A percentile compares a stretch with the other conserved stretches of the same genome.
Evolutionary conservation across 106 monocot species (phyloP).

Genomic region (Xerophyta viscosa): DNA sequence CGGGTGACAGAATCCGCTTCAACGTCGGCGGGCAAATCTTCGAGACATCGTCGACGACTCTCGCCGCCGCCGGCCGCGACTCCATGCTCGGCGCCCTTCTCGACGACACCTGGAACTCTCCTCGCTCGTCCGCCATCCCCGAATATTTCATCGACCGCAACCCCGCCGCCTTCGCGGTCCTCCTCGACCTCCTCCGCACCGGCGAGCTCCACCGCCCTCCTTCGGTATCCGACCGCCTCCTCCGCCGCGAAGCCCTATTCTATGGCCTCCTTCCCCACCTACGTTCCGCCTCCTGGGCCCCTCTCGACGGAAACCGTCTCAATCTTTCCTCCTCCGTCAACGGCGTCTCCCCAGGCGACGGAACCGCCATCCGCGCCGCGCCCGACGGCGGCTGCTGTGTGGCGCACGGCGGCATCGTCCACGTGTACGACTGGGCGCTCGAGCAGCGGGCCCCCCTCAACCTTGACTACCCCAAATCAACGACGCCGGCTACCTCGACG

Average conservation of each 20-base stretch:
- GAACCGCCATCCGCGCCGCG: constrained; percentile 67
- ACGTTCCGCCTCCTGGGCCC: constrained; percentile 60
- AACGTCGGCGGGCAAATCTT: constrained; percentile 83
- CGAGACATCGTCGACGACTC: constrained; percentile 80
- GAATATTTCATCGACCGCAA: constrained; percentile 91
- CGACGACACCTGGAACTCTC: constrained; percentile 44
- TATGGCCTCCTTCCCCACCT: constrained; percentile 77
- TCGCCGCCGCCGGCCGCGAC: constrained; percentile 58
- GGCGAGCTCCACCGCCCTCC: constrained; percentile 64
- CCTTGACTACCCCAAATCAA: constrained; percentile 78
- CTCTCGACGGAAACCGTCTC: constrained; percentile 66
- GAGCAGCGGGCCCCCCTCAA: constrained; percentile 50
- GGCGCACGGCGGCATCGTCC: constrained; percentile 74
- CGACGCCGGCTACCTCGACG: constrained; percentile 61
- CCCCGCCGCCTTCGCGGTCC: constrained; percentile 62
- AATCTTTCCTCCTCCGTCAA: constrained; percentile 31
- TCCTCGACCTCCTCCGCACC: constrained; percentile 85
- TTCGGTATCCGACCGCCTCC: constrained; percentile 35
- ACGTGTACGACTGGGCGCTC: constrained; percentile 85
- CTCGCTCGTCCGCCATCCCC: background rate
- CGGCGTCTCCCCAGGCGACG: constrained; percentile 74
- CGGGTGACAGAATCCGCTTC: constrained; percentile 44
- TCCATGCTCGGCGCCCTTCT: constrained; percentile 87
- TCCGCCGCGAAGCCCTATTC: constrained; percentile 68
- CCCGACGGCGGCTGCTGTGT: constrained; percentile 96